A percentile compares a stretch with the other conserved stretches of the same genome.
Conservation (phyloP, 208 protist genomes). For the Leishmania major region DNA sequence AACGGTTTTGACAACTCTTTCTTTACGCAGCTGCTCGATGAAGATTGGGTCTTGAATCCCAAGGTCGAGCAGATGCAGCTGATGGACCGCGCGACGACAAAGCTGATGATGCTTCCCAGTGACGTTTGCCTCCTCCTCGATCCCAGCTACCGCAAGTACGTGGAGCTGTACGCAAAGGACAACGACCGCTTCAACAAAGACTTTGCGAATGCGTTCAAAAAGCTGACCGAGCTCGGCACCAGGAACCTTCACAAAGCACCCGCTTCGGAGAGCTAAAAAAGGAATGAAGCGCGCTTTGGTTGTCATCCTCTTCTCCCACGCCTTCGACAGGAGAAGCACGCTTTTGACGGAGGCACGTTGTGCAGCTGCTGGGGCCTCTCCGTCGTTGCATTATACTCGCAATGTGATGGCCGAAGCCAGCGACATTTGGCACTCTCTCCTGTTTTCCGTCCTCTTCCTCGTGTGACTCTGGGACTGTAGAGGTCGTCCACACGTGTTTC, state of each 20-base stretch:
- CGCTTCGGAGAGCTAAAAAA: not conserved
- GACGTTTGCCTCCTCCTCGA: constrained; percentile 89
- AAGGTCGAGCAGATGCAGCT: constrained; percentile 69
- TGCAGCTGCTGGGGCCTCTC: not conserved
- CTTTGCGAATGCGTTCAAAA: constrained; percentile 86
- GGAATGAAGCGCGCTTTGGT: not conserved
- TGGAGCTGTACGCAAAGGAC: constrained; percentile 91
- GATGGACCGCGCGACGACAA: constrained; percentile 72
- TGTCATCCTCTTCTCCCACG: not conserved
- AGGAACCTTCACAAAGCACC: constrained; percentile 31
- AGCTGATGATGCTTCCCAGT: constrained; percentile 94
- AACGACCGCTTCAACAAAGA: constrained; percentile 89
- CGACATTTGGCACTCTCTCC: not conserved
- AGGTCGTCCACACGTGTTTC: not conserved
- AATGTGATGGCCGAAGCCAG: not conserved
- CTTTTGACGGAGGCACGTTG: not conserved
- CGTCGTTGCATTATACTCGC: not conserved
- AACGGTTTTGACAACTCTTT: constrained; percentile 94
- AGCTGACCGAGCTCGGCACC: constrained; percentile 71
- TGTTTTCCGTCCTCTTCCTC: not conserved
- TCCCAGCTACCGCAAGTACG: constrained; percentile 77
- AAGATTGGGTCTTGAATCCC: constrained; percentile 84
- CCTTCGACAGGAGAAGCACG: constrained; percentile 8
- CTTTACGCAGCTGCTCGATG: constrained; percentile 83
- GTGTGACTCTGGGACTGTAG: not conserved